phyloP scores from a whole-genome alignment of 2,329 filamentous ascomycete genomes.

The Aureobasidium leucospermi region DNA sequence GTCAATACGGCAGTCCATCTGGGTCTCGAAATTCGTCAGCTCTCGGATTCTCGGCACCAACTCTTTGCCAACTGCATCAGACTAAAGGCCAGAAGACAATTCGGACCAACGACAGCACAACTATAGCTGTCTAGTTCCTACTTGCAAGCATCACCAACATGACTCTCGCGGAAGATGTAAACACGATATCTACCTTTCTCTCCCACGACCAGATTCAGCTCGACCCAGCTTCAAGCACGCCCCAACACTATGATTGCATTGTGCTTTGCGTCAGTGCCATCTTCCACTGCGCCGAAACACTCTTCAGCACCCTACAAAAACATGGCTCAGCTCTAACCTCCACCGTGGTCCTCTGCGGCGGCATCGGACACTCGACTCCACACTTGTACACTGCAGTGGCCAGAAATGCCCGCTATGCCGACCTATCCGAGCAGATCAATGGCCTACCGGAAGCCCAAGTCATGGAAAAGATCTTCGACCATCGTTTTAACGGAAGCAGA shows the following conservation, averaged over 20 bases:
- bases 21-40: no score
- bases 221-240: background rate
- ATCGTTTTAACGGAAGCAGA: slow-evolving; percentile 23
- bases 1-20: no score
- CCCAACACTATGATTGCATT: slow-evolving; percentile 25
- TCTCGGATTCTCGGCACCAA: no score
- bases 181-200: slow-evolving; percentile 26
- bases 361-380: slow-evolving; percentile 39
- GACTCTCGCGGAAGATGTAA: slow-evolving; percentile 21
- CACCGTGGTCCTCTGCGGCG: slow-evolving; percentile 37
- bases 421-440: slow-evolving; percentile 23
- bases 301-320: slow-evolving; percentile 29
- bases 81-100: no score
- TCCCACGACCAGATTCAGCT: slow-evolving; percentile 23
- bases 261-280: slow-evolving; percentile 36
- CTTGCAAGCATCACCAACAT: background rate
- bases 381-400: slow-evolving; percentile 36
- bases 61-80: no score
- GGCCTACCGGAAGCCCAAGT: slow-evolving; percentile 36
- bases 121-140: no score
- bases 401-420: slow-evolving; percentile 24
- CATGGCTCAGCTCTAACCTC: slow-evolving; percentile 25
- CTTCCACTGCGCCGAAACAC: slow-evolving; percentile 27
- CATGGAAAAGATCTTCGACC: slow-evolving; percentile 30
- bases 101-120: no score